phyloP scores from a whole-genome alignment of 2,329 filamentous ascomycete species.

The Chaetomiaceae sp. region DNA sequence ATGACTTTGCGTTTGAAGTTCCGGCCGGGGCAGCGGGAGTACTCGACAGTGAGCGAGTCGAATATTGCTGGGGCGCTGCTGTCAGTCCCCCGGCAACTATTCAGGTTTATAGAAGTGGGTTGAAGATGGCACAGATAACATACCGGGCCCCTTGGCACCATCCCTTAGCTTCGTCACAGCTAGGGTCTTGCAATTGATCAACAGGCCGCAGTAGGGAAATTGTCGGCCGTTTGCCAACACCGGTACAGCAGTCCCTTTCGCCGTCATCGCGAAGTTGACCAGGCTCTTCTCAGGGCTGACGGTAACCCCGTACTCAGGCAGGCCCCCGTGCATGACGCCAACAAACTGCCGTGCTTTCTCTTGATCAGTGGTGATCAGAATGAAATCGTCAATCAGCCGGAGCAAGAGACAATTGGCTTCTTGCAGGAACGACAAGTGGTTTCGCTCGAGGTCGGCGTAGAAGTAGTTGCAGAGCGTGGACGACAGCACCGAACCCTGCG shows the following conservation, averaged over 20 bases:
- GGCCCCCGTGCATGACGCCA: slow-evolving; percentile 69
- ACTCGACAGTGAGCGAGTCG: slow-evolving; percentile 74
- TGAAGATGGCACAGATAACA: slow-evolving; percentile 20
- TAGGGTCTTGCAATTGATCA: slow-evolving; percentile 68
- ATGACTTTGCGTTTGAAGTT: slow-evolving; percentile 76
- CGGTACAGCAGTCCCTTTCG: slow-evolving; percentile 48
- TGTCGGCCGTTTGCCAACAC: slow-evolving; percentile 33
- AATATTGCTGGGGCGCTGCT: slow-evolving; percentile 43
- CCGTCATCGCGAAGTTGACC: slow-evolving; percentile 67
- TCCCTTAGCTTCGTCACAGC: slow-evolving; percentile 66
- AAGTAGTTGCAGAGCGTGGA: slow-evolving; percentile 90
- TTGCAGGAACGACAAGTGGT: slow-evolving; percentile 48
- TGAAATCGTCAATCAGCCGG: slow-evolving; percentile 85
- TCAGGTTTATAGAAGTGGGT: background rate
- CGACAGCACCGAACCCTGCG: slow-evolving; percentile 86
- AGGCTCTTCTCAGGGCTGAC: slow-evolving; percentile 76
- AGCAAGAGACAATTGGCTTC: slow-evolving; percentile 51
- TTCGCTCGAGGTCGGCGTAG: slow-evolving; percentile 81
- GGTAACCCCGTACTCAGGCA: slow-evolving; percentile 71
- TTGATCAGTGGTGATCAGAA: slow-evolving; percentile 71
- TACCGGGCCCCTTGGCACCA: slow-evolving; percentile 45
- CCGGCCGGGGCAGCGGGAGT: slow-evolving; percentile 63
- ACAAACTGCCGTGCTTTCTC: slow-evolving; percentile 67
- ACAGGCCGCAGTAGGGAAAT: slow-evolving; percentile 88
- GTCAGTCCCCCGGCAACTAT: slow-evolving; percentile 17